These are phyloP conservation scores for Xylariaceae sp. DNA, from an alignment of 2,329 filamentous ascomycete genomes.

Conservation along the genomic window DNA sequence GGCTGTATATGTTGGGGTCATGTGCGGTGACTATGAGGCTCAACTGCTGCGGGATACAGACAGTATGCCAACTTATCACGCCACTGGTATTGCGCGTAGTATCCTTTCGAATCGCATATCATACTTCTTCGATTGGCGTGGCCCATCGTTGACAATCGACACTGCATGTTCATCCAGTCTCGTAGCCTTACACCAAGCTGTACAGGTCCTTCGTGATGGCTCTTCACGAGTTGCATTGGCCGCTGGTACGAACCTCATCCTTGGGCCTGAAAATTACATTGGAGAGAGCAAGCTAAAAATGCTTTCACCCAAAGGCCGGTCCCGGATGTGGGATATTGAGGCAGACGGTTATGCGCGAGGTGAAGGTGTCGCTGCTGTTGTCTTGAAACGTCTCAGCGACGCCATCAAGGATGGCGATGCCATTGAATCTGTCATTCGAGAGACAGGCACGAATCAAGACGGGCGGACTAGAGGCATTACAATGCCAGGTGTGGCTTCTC, in stretches of 20 bases:
- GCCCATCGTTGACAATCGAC: not conserved
- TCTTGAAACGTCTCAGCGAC: not conserved
- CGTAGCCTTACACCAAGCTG: not conserved
- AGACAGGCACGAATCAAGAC: not conserved
- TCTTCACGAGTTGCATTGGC: not conserved
- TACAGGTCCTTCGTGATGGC: not conserved
- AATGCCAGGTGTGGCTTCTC: not conserved
- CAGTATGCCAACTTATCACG: not conserved
- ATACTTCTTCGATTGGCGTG: not conserved
- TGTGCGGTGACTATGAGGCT: conserved; percentile 6
- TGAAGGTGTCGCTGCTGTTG: not conserved
- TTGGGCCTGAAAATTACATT: not conserved
- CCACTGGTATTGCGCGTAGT: not conserved
- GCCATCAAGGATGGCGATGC: not conserved
- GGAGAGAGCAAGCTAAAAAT: not conserved
- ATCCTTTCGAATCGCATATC: not conserved
- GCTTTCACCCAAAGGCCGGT: not conserved
- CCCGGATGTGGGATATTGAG: not conserved
- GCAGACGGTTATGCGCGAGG: not conserved
- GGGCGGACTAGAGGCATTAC: not conserved
- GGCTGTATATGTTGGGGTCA: conserved; percentile 12
- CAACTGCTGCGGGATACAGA: not conserved
- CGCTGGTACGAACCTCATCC: not conserved
- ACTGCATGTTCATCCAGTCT: not conserved
- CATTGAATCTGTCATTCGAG: not conserved